Evolutionary conservation across 768 basidiomycete species (phyloP), one percentile per base, ranked within the genome.

Genomic region (Crucibulum laeve): DNA sequence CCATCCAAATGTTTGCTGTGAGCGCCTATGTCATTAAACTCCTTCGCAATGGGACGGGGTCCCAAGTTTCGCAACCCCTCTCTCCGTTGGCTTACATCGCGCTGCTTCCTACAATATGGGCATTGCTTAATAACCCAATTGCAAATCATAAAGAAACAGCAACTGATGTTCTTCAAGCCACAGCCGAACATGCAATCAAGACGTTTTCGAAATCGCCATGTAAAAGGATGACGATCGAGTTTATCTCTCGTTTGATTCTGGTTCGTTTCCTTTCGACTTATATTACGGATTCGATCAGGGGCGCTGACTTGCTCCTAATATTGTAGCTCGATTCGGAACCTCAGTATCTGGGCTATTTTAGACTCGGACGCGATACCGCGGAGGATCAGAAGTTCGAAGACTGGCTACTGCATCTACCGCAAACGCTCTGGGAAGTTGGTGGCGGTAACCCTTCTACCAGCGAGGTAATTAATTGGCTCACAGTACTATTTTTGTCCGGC

Each of bases 351-450:
- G 84, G 83, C 4, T 45, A 56, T 18, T 77, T 84, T 52, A 63
- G 60, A 11, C 49, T 72, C 17, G 64, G 60, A 25, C 45, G 52
- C 6, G 53, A 55, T 38, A 42, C 51, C 37, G 57, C 52, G 39
- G 50, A 61, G 43, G 48, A 57, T 50, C 45, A 52, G 24, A 69
- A 62, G 40, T 61, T 84, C 28, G 64, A 71, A 40, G 74, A 74
- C 17, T 96, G 93, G 91, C 50, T 91, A 14, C 59, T 74, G 21
- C 80, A 86, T 50, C 73, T 96, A 34, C 91, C 93, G 0, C 84
- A 80, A 61, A 73, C 74, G 4, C 67, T 97, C 3, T 97, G 94
- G 94, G 93, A 97, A 60, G 61, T 87, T 7, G 84, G 85, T 3
- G 62, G 61, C 7, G 75, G 62, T 42, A 77, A 89, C 56, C 57